phyloP scores from a whole-genome alignment of 768 basidiomycete species.

The Russula brevipes region DNA sequence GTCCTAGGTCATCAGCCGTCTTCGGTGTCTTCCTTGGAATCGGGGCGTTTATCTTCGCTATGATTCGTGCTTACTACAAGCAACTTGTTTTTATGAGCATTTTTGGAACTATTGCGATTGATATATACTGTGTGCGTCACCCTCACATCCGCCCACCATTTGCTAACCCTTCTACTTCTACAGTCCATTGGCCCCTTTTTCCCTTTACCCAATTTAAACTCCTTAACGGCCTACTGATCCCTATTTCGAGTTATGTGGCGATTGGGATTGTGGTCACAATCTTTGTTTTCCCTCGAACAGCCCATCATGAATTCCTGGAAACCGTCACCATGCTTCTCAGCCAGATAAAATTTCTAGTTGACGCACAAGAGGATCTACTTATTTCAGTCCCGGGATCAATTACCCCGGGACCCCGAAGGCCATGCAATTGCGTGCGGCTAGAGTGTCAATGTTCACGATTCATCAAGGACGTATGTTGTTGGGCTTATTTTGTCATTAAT shows the following conservation, averaged over 20 bases:
- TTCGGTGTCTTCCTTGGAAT: slow-evolving; percentile 48
- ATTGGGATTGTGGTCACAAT: slow-evolving; percentile 43
- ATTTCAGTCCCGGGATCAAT: slow-evolving; percentile 26
- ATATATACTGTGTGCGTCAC: slow-evolving; percentile 37
- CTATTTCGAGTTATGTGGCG: slow-evolving; percentile 44
- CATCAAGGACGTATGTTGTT: slow-evolving; percentile 31
- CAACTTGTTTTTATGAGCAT: slow-evolving; percentile 42
- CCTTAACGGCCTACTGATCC: slow-evolving; percentile 40
- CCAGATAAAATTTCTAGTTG: slow-evolving; percentile 31
- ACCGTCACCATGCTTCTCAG: slow-evolving; percentile 32
- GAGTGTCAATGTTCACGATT: slow-evolving; percentile 27
- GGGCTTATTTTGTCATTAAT: neutral
- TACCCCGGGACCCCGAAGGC: slow-evolving; percentile 25
- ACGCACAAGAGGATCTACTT: slow-evolving; percentile 34
- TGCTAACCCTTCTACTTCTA: neutral
- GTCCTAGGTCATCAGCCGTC: slow-evolving; percentile 38
- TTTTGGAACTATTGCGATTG: slow-evolving; percentile 46
- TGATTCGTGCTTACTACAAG: slow-evolving; percentile 44
- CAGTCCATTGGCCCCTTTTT: slow-evolving; percentile 46
- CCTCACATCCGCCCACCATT: neutral
- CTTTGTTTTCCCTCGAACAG: slow-evolving; percentile 49
- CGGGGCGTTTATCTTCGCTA: slow-evolving; percentile 41
- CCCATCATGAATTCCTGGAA: slow-evolving; percentile 40
- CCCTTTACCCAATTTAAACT: slow-evolving; percentile 43
- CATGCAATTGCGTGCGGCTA: slow-evolving; percentile 25